Evolutionary conservation across 2,329 filamentous ascomycete species (phyloP), one percentile per base, ranked within the genome.

Genomic region (Aplosporella prunicola): DNA sequence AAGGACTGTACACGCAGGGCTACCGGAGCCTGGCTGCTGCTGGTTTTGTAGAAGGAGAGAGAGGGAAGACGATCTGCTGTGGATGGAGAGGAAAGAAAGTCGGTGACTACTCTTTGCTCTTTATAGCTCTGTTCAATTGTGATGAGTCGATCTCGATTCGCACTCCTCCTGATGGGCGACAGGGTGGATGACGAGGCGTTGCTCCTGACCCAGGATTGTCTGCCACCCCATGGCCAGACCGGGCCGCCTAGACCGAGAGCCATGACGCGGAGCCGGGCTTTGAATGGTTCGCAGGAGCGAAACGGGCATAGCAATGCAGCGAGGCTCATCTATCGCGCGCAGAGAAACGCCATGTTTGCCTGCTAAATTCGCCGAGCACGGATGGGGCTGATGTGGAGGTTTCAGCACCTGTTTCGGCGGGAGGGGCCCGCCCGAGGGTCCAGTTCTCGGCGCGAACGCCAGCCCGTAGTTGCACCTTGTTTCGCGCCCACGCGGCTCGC

Each of bases 21-120:
- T 36, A 24, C 34, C 34, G 34, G 34, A 36, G 34, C 34, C 20
- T 36, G 34, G n/a, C n/a, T n/a, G n/a, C n/a, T n/a, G n/a, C n/a
- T n/a, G n/a, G n/a, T n/a, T n/a, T n/a, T n/a, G n/a, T n/a, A n/a
- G 26, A 24, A 30, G n/a, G n/a, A 24, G 26, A 29, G 15, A 24
- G 14, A 35, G 30, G 14, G 34, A 36, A 17, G 34, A 27, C 27
- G 18, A 24, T n/a, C n/a, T n/a, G n/a, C n/a, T n/a, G 20, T 5
- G 26, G 20, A 28, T 17, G 20, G 33, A 20, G n/a, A 11, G 18
- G n/a, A 18, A n/a, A n/a, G n/a, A n/a, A n/a, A n/a, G n/a, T n/a
- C n/a, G n/a, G n/a, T n/a, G n/a, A n/a, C n/a, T n/a, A n/a, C n/a
- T n/a, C n/a, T n/a, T n/a, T n/a, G n/a, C n/a, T n/a, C n/a, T n/a